Evolutionary conservation across 345 rosid genomes (phyloP).

Genomic region (Aquilaria yunnanensis): DNA sequence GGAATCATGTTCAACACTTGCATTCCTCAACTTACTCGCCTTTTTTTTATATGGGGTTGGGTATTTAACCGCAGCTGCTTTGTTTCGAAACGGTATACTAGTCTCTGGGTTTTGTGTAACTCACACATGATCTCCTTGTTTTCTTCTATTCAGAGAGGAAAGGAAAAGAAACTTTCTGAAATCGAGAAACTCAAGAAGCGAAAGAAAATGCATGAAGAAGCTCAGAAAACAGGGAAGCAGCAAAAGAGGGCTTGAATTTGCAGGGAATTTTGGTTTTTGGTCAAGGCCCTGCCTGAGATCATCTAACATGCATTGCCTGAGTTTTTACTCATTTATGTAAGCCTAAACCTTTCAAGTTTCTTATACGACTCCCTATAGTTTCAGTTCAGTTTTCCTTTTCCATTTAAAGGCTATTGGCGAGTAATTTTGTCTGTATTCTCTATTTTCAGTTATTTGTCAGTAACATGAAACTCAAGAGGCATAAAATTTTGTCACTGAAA

Average conservation of each 20-base stretch:
- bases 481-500: too few species aligned
- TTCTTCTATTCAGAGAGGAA: slow-evolving; percentile 30
- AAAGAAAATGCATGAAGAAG: slow-evolving; percentile 34
- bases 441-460: too few species aligned
- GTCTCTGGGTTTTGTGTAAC: background rate
- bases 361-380: too few species aligned
- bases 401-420: too few species aligned
- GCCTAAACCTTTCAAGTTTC: too few species aligned
- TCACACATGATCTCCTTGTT: slow-evolving; percentile 1
- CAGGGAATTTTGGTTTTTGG: too few species aligned
- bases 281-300: too few species aligned
- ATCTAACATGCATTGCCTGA: too few species aligned
- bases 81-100: background rate
- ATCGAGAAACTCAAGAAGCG: slow-evolving; percentile 47
- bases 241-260: slow-evolving; percentile 8
- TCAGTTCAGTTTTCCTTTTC: too few species aligned
- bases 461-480: too few species aligned
- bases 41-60: background rate
- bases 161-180: slow-evolving; percentile 32
- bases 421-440: too few species aligned
- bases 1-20: background rate
- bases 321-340: too few species aligned
- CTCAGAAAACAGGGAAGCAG: slow-evolving; percentile 22
- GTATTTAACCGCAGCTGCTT: background rate
- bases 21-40: background rate